These are phyloP conservation scores for Sporothrix protearum DNA, from an alignment of 2,329 filamentous ascomycete species.

Conservation along the genomic window DNA sequence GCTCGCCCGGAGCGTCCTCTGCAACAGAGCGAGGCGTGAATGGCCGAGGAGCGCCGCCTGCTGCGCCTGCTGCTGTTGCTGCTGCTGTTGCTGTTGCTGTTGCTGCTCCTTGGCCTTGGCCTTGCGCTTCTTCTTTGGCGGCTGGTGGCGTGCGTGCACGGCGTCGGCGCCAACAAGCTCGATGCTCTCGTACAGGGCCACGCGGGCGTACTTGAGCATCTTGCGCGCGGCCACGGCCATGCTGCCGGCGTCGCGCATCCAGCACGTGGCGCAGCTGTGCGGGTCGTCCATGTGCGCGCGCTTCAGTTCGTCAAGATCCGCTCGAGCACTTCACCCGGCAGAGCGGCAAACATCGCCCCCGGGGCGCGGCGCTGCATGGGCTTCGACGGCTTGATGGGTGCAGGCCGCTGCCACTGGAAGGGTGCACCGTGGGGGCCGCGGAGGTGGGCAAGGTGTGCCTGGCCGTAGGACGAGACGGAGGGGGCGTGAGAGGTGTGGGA, in stretches of 20 bases:
- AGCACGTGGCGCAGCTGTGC: slow-evolving; percentile 59
- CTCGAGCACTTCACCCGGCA: slow-evolving; percentile 58
- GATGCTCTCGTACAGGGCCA: slow-evolving; percentile 56
- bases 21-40: slow-evolving; percentile 53
- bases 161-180: slow-evolving; percentile 55
- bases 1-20: slow-evolving; percentile 54
- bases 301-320: slow-evolving; percentile 54
- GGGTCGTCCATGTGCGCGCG: slow-evolving; percentile 45
- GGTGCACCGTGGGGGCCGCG: background rate
- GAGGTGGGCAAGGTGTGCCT: background rate
- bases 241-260: slow-evolving; percentile 58
- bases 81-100: too few species aligned
- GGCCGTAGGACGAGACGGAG: background rate
- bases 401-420: slow-evolving; percentile 21
- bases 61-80: background rate
- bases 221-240: slow-evolving; percentile 50
- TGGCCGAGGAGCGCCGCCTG: slow-evolving; percentile 45
- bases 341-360: slow-evolving; percentile 52
- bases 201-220: slow-evolving; percentile 50
- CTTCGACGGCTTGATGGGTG: slow-evolving; percentile 32
- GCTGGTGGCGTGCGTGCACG: slow-evolving; percentile 45
- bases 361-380: slow-evolving; percentile 37
- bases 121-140: slow-evolving; percentile 62
- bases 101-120: slow-evolving; percentile 58
- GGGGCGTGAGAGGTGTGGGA: background rate